These are phyloP conservation scores for Kockovaella imperatae DNA, from an alignment of 768 basidiomycete species.

Conservation along the genomic window DNA sequence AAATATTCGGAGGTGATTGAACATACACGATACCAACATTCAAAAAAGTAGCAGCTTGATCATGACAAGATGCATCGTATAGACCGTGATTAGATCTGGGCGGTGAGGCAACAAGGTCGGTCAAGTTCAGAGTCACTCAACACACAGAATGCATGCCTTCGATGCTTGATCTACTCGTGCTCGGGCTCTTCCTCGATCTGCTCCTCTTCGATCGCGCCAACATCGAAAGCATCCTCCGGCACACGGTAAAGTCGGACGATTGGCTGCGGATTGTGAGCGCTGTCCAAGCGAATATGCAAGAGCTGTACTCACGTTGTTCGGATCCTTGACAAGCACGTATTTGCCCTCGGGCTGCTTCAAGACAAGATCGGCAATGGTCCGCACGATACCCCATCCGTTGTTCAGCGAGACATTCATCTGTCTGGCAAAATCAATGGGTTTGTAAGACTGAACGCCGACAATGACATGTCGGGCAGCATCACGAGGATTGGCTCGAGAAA, in stretches of 20 bases:
- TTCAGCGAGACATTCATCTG: slow-evolving; percentile 91
- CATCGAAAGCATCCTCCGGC: slow-evolving; percentile 77
- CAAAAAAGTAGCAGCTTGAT: too few relatives aligned
- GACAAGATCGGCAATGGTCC: slow-evolving; percentile 86
- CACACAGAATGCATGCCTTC: background rate
- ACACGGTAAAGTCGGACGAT: slow-evolving; percentile 89
- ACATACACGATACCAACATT: too few relatives aligned
- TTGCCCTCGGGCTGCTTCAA: slow-evolving; percentile 98
- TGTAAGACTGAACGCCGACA: slow-evolving; percentile 86
- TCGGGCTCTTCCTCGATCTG: slow-evolving; percentile 29
- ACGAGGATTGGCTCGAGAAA: slow-evolving; percentile 85
- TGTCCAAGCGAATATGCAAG: background rate
- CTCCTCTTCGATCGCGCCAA: slow-evolving; percentile 33
- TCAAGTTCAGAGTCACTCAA: too few relatives aligned
- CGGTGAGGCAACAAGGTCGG: too few relatives aligned
- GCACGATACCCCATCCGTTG: slow-evolving; percentile 98
- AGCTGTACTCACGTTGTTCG: slow-evolving; percentile 68
- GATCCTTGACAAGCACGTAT: slow-evolving; percentile 94
- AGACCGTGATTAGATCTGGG: too few relatives aligned
- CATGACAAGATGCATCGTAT: too few relatives aligned
- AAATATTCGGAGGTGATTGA: too few relatives aligned
- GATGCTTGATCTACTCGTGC: slow-evolving; percentile 5
- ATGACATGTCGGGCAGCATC: slow-evolving; percentile 95
- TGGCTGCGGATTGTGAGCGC: slow-evolving; percentile 52
- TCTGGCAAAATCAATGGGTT: slow-evolving; percentile 84